Conservation (phyloP, 495 filamentous ascomycete genomes). For the Aspergillus nidulans region DNA sequence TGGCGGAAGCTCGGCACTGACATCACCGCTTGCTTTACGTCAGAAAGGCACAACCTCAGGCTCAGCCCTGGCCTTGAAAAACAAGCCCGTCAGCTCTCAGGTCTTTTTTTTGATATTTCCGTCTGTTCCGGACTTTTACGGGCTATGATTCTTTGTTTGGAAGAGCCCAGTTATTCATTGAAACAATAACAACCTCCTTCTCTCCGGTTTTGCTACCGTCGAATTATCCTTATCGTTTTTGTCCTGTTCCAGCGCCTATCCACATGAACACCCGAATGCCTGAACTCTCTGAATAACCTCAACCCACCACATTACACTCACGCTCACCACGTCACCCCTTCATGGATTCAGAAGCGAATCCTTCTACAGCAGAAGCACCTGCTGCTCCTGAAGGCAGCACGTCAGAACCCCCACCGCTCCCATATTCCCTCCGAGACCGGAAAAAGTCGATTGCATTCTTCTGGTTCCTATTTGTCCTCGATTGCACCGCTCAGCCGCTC, state of each 20-base stretch:
- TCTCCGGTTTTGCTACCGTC: neutral
- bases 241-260: neutral
- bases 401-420: slow-evolving; percentile 48
- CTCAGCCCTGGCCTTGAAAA: neutral
- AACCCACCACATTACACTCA: neutral
- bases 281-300: slow-evolving; percentile 4
- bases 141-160: neutral
- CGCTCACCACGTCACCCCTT: neutral
- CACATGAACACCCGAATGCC: neutral
- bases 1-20: slow-evolving; percentile 5
- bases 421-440: slow-evolving; percentile 51
- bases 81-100: neutral
- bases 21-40: slow-evolving; percentile 1
- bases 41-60: neutral
- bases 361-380: neutral
- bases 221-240: neutral
- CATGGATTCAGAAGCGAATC: slow-evolving; percentile 35
- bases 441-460: slow-evolving; percentile 54
- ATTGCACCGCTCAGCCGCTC: slow-evolving; percentile 51
- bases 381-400: slow-evolving; percentile 6
- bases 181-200: neutral
- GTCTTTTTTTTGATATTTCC: neutral
- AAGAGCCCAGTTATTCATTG: neutral
- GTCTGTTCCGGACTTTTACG: neutral
- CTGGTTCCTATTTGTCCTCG: slow-evolving; percentile 54